Evolutionary conservation across 805 yeast genomes (phyloP).

Genomic region (Dipodascus albidus): DNA sequence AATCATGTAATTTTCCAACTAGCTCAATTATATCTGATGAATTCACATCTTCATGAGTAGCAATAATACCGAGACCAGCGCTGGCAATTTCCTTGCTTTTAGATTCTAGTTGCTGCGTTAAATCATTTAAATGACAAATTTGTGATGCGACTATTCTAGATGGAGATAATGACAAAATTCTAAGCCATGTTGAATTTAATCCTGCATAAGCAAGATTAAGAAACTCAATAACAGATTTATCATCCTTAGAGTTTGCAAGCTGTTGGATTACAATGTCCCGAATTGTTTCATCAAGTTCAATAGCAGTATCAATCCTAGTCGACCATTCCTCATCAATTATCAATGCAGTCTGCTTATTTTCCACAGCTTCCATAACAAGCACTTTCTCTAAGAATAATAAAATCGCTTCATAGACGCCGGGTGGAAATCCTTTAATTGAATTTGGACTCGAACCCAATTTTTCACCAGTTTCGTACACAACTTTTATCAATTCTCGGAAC

Average conservation of each 20-base stretch:
- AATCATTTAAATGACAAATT: not conserved
- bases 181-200: constrained; percentile 8
- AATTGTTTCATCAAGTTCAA: constrained; percentile 49
- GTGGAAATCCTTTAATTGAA: constrained; percentile 8
- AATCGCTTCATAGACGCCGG: constrained; percentile 24
- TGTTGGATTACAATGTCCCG: constrained; percentile 20
- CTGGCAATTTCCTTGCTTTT: constrained; percentile 27
- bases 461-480: constrained; percentile 16
- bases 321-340: constrained; percentile 68
- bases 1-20: constrained; percentile 4
- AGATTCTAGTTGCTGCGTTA: not conserved
- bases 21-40: constrained; percentile 1
- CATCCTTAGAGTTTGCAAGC: constrained; percentile 9
- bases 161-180: constrained; percentile 14
- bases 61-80: constrained; percentile 31
- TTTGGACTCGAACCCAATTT: constrained; percentile 1
- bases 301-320: constrained; percentile 53
- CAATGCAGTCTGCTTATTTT: constrained; percentile 41
- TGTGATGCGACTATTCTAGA: constrained; percentile 8
- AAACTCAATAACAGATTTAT: constrained; percentile 14
- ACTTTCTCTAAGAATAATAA: constrained; percentile 45
- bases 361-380: constrained; percentile 53
- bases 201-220: constrained; percentile 29
- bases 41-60: constrained; percentile 6
- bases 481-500: constrained; percentile 30